Evolutionary conservation across 164 flowering plant genomes (phyloP).

Genomic region (Vitis amurensis): DNA sequence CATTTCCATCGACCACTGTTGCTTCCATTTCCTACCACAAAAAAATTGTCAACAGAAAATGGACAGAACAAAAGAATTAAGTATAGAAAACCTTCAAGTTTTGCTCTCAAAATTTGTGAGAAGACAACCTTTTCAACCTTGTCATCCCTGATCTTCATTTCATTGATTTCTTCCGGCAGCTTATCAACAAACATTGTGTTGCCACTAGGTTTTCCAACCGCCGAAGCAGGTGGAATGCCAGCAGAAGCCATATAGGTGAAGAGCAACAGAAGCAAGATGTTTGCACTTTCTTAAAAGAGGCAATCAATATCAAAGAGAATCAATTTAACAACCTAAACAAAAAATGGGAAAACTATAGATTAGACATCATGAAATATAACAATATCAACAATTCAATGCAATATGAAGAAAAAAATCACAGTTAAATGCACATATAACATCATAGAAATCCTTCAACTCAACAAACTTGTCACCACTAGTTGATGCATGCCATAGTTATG

Average conservation of each 20-base stretch:
- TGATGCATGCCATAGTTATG: too few species aligned
- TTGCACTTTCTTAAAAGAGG: too few species aligned
- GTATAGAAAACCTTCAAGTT: not conserved
- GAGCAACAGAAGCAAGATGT: too few species aligned
- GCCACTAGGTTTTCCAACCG: constrained; percentile 32
- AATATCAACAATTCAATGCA: not conserved
- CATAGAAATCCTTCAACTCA: not conserved
- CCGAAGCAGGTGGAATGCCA: constrained; percentile 31
- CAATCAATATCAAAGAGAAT: not conserved
- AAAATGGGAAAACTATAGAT: too few species aligned
- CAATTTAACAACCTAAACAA: not conserved
- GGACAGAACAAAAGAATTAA: not conserved
- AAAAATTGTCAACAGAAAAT: not conserved
- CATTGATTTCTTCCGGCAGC: constrained; percentile 64
- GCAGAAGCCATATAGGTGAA: constrained; percentile 38
- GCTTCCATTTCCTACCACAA: constrained; percentile 68
- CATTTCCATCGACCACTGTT: constrained; percentile 67
- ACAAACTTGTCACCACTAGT: too few species aligned
- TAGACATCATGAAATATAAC: not conserved
- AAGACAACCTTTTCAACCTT: constrained; percentile 37
- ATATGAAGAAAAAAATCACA: not conserved
- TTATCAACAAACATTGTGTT: constrained; percentile 51
- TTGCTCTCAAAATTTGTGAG: not conserved
- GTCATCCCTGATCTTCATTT: constrained; percentile 71
- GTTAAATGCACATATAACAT: not conserved